Evolutionary conservation across 75 land plant genomes (phyloP).

Genomic region (Cunninghamia lanceolata): DNA sequence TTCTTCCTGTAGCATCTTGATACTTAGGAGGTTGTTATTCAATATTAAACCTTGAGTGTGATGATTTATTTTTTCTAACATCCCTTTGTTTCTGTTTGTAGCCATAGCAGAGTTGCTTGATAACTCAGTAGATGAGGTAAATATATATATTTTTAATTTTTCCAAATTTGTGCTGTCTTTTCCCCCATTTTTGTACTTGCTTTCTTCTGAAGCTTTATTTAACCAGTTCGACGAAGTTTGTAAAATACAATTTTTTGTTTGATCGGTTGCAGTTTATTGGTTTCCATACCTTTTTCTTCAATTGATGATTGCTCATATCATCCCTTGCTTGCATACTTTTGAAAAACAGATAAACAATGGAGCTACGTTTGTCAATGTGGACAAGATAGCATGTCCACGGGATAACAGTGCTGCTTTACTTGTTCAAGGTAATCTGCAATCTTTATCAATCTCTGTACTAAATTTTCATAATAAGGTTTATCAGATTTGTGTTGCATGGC

Average conservation of each 20-base stretch:
- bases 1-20: neutral
- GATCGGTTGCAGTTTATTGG: neutral
- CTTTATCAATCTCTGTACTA: neutral
- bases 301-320: neutral
- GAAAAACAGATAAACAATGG: constrained; percentile 72
- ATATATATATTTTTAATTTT: neutral
- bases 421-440: constrained; percentile 68
- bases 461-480: neutral
- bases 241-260: neutral
- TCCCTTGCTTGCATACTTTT: neutral
- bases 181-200: neutral
- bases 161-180: neutral
- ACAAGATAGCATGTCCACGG: constrained; percentile 56
- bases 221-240: neutral
- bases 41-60: neutral
- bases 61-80: neutral
- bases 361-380: constrained; percentile 84
- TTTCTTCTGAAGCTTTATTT: neutral
- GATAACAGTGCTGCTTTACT: constrained; percentile 73
- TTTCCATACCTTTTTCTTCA: neutral
- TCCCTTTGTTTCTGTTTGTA: constrained; percentile 24
- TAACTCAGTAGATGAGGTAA: constrained; percentile 96
- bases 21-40: neutral
- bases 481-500: neutral
- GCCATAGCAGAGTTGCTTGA: constrained; percentile 96